Evolutionary conservation across 495 filamentous ascomycete species (phyloP).

Genomic region (Penicillium lagena): DNA sequence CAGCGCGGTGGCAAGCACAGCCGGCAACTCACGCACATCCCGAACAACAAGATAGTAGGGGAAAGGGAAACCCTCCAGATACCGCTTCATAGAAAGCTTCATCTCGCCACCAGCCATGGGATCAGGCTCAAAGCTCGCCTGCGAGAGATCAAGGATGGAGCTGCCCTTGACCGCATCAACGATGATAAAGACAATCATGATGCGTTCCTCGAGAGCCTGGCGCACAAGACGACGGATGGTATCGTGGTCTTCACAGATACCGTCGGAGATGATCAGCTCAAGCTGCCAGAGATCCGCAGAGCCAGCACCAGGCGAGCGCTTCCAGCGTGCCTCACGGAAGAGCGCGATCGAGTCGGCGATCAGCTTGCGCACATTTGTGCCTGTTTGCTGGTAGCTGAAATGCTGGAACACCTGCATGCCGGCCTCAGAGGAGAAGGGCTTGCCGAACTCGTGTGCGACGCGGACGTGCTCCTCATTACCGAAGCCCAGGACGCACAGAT

Average conservation of each 20-base stretch:
- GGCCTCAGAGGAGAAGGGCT: conserved; percentile 75
- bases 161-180: conserved; percentile 70
- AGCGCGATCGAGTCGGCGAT: conserved; percentile 69
- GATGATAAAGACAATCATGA: conserved; percentile 98
- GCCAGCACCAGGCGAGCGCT: conserved; percentile 45
- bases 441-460: conserved; percentile 84
- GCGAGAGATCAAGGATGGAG: conserved; percentile 73
- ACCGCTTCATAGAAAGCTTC: conserved; percentile 73
- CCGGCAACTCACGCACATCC: conserved; percentile 83
- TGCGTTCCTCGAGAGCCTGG: conserved; percentile 82
- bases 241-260: conserved; percentile 87
- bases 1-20: conserved; percentile 78
- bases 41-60: conserved; percentile 91
- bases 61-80: conserved; percentile 94
- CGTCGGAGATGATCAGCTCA: conserved; percentile 86
- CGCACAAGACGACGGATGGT: conserved; percentile 71
- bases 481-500: conserved; percentile 85
- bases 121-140: conserved; percentile 69
- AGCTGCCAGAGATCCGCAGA: conserved; percentile 90
- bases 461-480: conserved; percentile 65
- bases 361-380: conserved; percentile 77
- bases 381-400: conserved; percentile 78
- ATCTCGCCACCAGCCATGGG: conserved; percentile 46
- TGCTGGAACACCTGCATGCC: conserved; percentile 75
- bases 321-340: conserved; percentile 69